Evolutionary conservation across 1,139 yeast genomes (phyloP).

Genomic region (Blastobotrys elegans): DNA sequence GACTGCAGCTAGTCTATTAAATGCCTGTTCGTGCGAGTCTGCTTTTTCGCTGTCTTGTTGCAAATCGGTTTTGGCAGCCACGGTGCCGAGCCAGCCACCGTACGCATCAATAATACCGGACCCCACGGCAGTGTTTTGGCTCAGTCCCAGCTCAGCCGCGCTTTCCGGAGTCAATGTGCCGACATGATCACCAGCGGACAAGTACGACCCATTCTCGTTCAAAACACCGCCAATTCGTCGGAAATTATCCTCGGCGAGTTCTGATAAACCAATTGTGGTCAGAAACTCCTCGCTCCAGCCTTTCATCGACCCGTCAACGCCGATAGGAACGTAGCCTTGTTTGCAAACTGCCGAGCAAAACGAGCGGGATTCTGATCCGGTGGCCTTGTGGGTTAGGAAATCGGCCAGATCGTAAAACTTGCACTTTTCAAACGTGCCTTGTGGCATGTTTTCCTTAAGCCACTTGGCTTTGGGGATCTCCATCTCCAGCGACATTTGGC

Average conservation of each 20-base stretch:
- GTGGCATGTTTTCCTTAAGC: conserved; percentile 84
- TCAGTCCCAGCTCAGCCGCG: conserved; percentile 81
- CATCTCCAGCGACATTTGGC: conserved; percentile 97
- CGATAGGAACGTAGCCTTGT: conserved; percentile 90
- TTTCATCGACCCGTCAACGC: conserved; percentile 75
- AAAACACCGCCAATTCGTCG: conserved; percentile 77
- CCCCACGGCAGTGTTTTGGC: conserved; percentile 78
- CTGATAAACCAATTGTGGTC: conserved; percentile 61
- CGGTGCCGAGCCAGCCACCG: conserved; percentile 99
- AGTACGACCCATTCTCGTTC: conserved; percentile 62
- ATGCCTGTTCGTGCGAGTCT: conserved; percentile 49
- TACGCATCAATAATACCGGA: conserved; percentile 97
- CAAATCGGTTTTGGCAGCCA: conserved; percentile 66
- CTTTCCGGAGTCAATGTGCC: conserved; percentile 63
- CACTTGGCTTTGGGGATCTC: conserved; percentile 95
- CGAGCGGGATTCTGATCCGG: conserved; percentile 80
- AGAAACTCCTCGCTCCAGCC: conserved; percentile 91
- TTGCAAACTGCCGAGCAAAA: conserved; percentile 90
- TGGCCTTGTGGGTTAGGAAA: conserved; percentile 83
- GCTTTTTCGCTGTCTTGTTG: conserved; percentile 6
- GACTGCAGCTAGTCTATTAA: conserved; percentile 91
- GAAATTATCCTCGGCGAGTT: conserved; percentile 71
- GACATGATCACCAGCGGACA: conserved; percentile 84
- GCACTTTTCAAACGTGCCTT: conserved; percentile 53
- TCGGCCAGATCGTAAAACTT: conserved; percentile 92